phyloP scores from a whole-genome alignment of 345 rosid genomes.

The Lumnitzera littorea region DNA sequence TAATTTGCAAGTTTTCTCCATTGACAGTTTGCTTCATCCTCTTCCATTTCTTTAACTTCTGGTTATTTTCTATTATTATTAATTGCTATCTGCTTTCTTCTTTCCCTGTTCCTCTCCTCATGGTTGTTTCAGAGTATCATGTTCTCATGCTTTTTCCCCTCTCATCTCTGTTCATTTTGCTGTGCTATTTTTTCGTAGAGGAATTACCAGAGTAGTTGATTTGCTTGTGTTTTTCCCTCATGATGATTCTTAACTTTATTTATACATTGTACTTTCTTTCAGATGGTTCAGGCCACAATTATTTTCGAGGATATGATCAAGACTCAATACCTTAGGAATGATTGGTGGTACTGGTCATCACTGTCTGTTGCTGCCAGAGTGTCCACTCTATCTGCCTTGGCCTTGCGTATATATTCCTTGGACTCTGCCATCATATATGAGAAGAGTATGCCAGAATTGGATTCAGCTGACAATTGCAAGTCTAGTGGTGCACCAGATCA shows the following conservation, averaged over 20 bases:
- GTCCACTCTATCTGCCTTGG: constrained; percentile 69
- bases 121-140: neutral
- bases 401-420: constrained; percentile 72
- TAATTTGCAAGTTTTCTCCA: too few relatives aligned
- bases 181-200: too few relatives aligned
- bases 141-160: too few relatives aligned
- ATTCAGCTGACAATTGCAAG: constrained; percentile 32
- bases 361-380: constrained; percentile 84
- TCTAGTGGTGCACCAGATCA: constrained; percentile 25
- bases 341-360: constrained; percentile 99
- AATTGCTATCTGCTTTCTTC: neutral
- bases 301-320: constrained; percentile 85
- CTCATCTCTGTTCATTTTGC: too few relatives aligned
- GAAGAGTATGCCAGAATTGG: constrained; percentile 23
- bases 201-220: too few relatives aligned
- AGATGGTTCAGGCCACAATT: constrained; percentile 90
- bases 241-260: neutral
- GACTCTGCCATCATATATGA: constrained; percentile 79
- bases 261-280: constrained; percentile 12
- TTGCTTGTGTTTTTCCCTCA: too few relatives aligned
- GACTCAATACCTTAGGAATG: constrained; percentile 68
- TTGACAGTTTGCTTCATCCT: too few relatives aligned
- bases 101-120: neutral
- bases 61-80: too few relatives aligned
- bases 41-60: too few relatives aligned